Conservation (phyloP, 805 yeast genomes). For the Myxozyma lipomycoides region DNA sequence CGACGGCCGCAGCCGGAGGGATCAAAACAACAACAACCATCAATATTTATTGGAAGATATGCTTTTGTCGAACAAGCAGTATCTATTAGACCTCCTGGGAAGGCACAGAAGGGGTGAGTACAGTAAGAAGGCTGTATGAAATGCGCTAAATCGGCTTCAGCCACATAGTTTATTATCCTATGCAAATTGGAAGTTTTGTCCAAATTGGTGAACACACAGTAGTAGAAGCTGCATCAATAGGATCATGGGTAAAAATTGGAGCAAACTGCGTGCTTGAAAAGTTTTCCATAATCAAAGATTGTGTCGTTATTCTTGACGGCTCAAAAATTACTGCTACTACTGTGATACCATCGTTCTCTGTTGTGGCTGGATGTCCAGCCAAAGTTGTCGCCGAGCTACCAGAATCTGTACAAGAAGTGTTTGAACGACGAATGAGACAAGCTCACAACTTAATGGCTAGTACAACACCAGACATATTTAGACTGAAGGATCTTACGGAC, state of each 20-base stretch:
- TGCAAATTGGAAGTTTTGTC: conserved; percentile 40
- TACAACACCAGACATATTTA: background rate
- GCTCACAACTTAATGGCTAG: conserved; percentile 19
- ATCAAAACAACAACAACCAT: conserved; percentile 1
- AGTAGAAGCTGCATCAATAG: conserved; percentile 41
- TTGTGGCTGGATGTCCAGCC: conserved; percentile 34
- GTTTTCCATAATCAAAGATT: conserved; percentile 40
- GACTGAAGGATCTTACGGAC: background rate
- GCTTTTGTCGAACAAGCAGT: conserved; percentile 32
- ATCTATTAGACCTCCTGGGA: conserved; percentile 36
- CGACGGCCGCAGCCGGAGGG: background rate
- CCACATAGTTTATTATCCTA: conserved; percentile 34
- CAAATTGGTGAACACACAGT: conserved; percentile 35
- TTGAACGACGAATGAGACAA: conserved; percentile 35
- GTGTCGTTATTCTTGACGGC: conserved; percentile 36
- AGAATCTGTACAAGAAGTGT: conserved; percentile 34
- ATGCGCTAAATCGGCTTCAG: too few species aligned
- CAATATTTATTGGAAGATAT: conserved; percentile 39
- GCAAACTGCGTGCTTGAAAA: conserved; percentile 34
- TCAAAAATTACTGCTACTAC: conserved; percentile 37
- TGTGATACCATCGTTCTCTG: conserved; percentile 38
- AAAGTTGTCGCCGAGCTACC: conserved; percentile 32
- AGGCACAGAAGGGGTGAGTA: conserved; percentile 23
- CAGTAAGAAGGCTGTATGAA: too few species aligned
- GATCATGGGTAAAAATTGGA: conserved; percentile 40